Percentiles rank a stretch among this genome's conserved stretches.
Conservation (phyloP, 768 basidiomycete species). For the Boletus sp. region DNA sequence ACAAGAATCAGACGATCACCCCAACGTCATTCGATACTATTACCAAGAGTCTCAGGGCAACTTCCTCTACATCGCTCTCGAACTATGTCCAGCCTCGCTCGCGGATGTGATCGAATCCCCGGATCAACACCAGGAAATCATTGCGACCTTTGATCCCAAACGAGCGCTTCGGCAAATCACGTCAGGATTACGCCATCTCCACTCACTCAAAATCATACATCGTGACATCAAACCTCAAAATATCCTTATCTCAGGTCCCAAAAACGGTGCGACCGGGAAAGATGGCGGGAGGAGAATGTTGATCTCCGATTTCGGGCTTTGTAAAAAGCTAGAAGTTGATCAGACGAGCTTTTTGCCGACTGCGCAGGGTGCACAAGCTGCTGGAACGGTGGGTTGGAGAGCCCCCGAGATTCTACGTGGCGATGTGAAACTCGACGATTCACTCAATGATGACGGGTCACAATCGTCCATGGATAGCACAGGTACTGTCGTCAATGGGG, state of each 20-base stretch:
- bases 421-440: constrained; percentile 89
- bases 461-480: constrained; percentile 67
- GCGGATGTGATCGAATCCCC: constrained; percentile 85
- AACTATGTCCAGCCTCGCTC: constrained; percentile 88
- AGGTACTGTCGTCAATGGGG: constrained; percentile 41
- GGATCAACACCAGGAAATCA: constrained; percentile 74
- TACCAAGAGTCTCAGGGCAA: constrained; percentile 93
- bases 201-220: constrained; percentile 94
- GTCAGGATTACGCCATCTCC: constrained; percentile 84
- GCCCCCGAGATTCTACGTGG: constrained; percentile 95
- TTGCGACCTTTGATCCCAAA: constrained; percentile 79
- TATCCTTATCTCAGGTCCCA: constrained; percentile 79
- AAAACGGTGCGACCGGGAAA: constrained; percentile 45
- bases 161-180: constrained; percentile 85
- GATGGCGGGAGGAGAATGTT: constrained; percentile 70
- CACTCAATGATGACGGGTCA: constrained; percentile 59
- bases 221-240: constrained; percentile 99
- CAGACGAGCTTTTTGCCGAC: constrained; percentile 97
- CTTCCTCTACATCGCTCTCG: constrained; percentile 97
- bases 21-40: constrained; percentile 97
- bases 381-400: constrained; percentile 96
- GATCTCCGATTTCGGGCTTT: constrained; percentile 96
- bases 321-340: constrained; percentile 92
- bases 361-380: constrained; percentile 81
- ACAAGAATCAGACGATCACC: constrained; percentile 97